Evolutionary conservation across 2,329 filamentous ascomycete genomes (phyloP).

Genomic region (Claviceps sp.): DNA sequence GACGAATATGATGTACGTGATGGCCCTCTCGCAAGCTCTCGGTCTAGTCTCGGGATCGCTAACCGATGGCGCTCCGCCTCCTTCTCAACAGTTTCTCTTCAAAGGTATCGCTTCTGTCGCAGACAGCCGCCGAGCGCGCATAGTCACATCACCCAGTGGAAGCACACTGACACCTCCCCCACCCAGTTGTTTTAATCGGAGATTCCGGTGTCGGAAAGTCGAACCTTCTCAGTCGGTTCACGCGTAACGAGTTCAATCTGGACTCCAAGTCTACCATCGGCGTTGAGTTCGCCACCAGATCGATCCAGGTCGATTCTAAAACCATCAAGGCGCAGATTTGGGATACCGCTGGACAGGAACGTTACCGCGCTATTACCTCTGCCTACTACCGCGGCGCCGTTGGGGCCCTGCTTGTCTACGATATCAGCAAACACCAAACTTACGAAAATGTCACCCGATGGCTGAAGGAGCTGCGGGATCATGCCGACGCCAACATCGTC

Average conservation of each 20-base stretch:
- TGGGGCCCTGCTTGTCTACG: conserved; percentile 93
- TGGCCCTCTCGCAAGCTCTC: conserved; percentile 8
- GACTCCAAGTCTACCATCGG: conserved; percentile 99
- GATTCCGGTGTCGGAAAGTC: conserved; percentile 99
- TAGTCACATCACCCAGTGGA: conserved; percentile 5
- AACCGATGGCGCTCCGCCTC: conserved; percentile 14
- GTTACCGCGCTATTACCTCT: conserved; percentile 97
- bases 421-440: conserved; percentile 99
- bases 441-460: conserved; percentile 98
- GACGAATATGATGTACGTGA: conserved; percentile 96
- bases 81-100: conserved; percentile 72
- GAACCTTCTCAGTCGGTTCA: conserved; percentile 98
- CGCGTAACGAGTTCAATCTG: conserved; percentile 98
- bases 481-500: conserved; percentile 97
- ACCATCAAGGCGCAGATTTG: conserved; percentile 99
- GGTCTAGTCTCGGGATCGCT: conserved; percentile 14
- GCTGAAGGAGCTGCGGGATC: conserved; percentile 96
- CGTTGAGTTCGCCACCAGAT: conserved; percentile 96
- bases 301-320: conserved; percentile 97
- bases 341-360: conserved; percentile 98
- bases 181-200: conserved; percentile 88
- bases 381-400: conserved; percentile 98
- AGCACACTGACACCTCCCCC: conserved; percentile 17
- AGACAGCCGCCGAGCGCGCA: conserved; percentile 7
- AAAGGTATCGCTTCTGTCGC: conserved; percentile 54